phyloP scores from a whole-genome alignment of 768 basidiomycete species.

The Guyanaporus albipodus region DNA sequence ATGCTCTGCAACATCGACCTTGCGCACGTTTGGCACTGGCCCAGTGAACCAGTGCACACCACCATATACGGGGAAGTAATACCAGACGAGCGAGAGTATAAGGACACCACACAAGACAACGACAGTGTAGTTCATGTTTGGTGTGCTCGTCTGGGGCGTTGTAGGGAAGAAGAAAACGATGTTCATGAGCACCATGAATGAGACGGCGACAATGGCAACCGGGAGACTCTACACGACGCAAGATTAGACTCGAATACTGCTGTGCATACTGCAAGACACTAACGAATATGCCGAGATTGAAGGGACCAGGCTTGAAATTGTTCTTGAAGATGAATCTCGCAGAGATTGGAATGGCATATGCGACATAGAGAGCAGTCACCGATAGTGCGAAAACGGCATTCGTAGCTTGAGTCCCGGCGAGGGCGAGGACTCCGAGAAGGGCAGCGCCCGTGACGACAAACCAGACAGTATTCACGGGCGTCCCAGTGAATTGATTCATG shows the following conservation, averaged over 20 bases:
- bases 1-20: background rate
- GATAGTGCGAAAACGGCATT: constrained; percentile 53
- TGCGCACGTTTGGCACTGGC: constrained; percentile 47
- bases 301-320: constrained; percentile 46
- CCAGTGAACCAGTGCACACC: constrained; percentile 71
- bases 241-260: background rate
- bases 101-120: constrained; percentile 63
- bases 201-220: constrained; percentile 49
- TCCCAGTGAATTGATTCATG: constrained; percentile 48
- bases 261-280: constrained; percentile 10
- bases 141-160: constrained; percentile 40
- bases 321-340: constrained; percentile 47
- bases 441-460: constrained; percentile 39
- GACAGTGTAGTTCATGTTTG: constrained; percentile 69
- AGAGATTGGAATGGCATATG: constrained; percentile 47
- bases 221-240: constrained; percentile 45
- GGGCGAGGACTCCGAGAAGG: constrained; percentile 49
- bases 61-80: constrained; percentile 69
- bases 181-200: constrained; percentile 64
- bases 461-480: constrained; percentile 61
- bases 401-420: constrained; percentile 56
- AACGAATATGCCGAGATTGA: constrained; percentile 42
- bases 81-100: constrained; percentile 54
- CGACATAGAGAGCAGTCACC: constrained; percentile 44
- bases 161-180: constrained; percentile 64